These are phyloP conservation scores for Scleroderma citrinum DNA, from an alignment of 768 basidiomycete genomes.

Conservation along the genomic window DNA sequence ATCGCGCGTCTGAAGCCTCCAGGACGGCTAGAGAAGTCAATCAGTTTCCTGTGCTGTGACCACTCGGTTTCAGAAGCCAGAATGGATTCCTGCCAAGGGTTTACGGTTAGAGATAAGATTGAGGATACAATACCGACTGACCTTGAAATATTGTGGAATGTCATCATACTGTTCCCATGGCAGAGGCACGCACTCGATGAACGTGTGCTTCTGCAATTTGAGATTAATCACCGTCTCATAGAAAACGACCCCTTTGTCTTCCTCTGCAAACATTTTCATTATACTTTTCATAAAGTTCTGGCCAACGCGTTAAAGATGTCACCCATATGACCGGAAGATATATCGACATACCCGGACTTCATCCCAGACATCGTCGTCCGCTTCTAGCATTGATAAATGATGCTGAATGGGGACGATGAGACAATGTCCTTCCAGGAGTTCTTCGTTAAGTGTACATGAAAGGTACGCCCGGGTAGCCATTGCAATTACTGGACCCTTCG, in stretches of 20 bases:
- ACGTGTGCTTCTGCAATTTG: slow-evolving; percentile 86
- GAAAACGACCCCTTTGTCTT: slow-evolving; percentile 92
- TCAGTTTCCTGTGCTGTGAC: slow-evolving; percentile 97
- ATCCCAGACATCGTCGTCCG: slow-evolving; percentile 97
- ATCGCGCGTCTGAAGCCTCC: slow-evolving; percentile 93
- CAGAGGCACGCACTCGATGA: slow-evolving; percentile 90
- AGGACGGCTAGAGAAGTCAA: slow-evolving; percentile 84
- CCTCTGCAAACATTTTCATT: slow-evolving; percentile 90
- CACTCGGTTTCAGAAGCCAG: slow-evolving; percentile 91
- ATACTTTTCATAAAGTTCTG: slow-evolving; percentile 87
- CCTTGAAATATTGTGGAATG: slow-evolving; percentile 92
- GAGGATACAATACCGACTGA: slow-evolving; percentile 21
- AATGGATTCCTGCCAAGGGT: slow-evolving; percentile 72
- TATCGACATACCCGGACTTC: slow-evolving; percentile 70
- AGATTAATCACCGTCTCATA: slow-evolving; percentile 89
- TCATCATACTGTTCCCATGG: slow-evolving; percentile 85
- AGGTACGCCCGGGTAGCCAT: slow-evolving; percentile 89
- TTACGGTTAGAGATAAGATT: not conserved
- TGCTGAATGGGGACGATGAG: slow-evolving; percentile 96
- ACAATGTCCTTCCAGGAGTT: slow-evolving; percentile 89
- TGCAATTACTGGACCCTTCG: slow-evolving; percentile 82
- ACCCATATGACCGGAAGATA: not conserved
- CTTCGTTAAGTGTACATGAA: slow-evolving; percentile 83
- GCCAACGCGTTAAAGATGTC: slow-evolving; percentile 1
- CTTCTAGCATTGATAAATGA: slow-evolving; percentile 84